Evolutionary conservation across 1,284 basidiomycete genomes (phyloP), one percentile per base, ranked within the genome.

Genomic region (Somion occarium): DNA sequence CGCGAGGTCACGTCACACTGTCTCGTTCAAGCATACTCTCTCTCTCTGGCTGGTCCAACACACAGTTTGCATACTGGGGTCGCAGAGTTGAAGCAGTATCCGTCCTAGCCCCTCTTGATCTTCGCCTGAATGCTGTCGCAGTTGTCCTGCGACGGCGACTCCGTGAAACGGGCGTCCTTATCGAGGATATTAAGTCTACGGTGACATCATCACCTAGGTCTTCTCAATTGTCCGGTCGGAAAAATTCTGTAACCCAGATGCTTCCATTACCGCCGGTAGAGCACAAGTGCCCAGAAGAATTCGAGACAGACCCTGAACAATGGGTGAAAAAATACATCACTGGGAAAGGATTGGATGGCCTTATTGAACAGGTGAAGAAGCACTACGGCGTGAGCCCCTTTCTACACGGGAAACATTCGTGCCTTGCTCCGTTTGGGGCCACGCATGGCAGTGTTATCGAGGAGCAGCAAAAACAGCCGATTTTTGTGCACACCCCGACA

Each of bases 31-130:
- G 73, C 38, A 71, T 76, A 43, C 70, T 76, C 48, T 61, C 70
- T 42, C 68, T 76, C 42, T 75, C 73, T 3, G 74, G 74, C 49
- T 76, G 74, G 74, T 78, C 76, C 20, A 78, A 76, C 50, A 76
- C 74, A 3, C 74, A 76, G 53, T 77, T 78, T 48, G 76, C 76
- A 42, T 76, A 76, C 52, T 76, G 74, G 74, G 74, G 74, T 20
- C 73, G 74, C 46, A 73, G 74, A 23, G 64, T 69, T 4, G 76
- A 78, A 56, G 75, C 73, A 25, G 68, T 76, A 44, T 75, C 72
- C 51, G 73, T 77, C 34, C 67, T 76, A 26, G 64, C 67, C 15
- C 57, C 63, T 42, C 64, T 71, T 44, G 73, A 78, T 54, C 61
- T 63, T 25, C 69, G 70, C 27, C 64, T 76, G 23, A 65, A 58